Percentiles rank a stretch among this genome's conserved stretches.
These are phyloP conservation scores for Alternaria consortialis DNA, from an alignment of 2,329 filamentous ascomycete genomes.

Conservation along the genomic window DNA sequence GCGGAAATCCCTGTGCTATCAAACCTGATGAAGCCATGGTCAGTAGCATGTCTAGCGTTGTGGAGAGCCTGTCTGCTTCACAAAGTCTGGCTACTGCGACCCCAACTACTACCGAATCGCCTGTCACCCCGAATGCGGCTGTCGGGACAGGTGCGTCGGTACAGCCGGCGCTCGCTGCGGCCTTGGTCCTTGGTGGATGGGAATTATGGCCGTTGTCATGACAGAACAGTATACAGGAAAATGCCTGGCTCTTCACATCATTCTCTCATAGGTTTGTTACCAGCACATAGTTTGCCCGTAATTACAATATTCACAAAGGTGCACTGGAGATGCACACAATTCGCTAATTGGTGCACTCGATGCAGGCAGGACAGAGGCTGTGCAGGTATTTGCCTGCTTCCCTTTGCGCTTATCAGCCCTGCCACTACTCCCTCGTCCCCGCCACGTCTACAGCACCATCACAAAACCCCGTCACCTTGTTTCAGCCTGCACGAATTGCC, in stretches of 20 bases:
- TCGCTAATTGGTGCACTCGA: neutral
- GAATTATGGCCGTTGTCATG: neutral
- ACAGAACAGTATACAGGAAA: neutral
- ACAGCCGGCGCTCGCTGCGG: neutral
- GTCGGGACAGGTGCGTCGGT: neutral
- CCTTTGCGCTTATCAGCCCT: neutral
- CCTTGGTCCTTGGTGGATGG: neutral
- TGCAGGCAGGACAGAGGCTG: neutral
- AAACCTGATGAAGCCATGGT: neutral
- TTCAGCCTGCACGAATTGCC: neutral
- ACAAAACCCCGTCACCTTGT: neutral
- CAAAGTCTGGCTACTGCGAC: slow-evolving; percentile 1
- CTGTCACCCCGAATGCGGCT: neutral
- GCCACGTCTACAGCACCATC: neutral
- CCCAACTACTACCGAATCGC: neutral
- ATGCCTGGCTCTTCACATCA: neutral
- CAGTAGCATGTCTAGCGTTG: neutral
- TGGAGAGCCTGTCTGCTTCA: neutral
- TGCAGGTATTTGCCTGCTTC: neutral
- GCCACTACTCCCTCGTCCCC: neutral
- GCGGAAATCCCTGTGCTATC: neutral
- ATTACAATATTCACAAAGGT: neutral
- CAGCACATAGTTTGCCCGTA: neutral
- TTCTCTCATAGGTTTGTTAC: neutral
- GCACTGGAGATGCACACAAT: neutral